These are phyloP conservation scores for Cynara cardunculus DNA, from an alignment of 129 eudicot species.

Conservation along the genomic window DNA sequence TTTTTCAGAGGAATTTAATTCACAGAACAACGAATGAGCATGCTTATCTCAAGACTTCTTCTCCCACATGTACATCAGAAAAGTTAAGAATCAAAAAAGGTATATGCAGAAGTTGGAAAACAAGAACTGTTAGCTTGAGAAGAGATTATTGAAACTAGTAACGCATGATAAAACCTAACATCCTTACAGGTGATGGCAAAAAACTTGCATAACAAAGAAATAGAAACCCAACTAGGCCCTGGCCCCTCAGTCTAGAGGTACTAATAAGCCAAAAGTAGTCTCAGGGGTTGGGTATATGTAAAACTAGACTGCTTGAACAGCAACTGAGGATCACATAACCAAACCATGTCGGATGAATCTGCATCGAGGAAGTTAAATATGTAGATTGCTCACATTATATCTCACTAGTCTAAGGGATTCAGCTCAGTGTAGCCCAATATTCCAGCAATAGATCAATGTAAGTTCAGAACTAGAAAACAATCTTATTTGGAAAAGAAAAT, in stretches of 20 bases:
- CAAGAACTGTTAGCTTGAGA: not conserved
- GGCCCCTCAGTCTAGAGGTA: not conserved
- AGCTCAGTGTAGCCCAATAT: not conserved
- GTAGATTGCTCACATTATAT: too few species aligned
- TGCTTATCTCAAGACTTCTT: not conserved
- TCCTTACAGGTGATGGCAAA: not conserved
- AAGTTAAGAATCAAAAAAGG: not conserved
- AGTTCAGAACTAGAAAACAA: not conserved
- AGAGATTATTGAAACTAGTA: not conserved
- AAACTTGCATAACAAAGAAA: not conserved
- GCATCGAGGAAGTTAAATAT: too few species aligned
- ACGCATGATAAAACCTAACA: not conserved
- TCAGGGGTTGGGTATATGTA: too few species aligned
- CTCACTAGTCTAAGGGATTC: too few species aligned
- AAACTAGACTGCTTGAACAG: not conserved
- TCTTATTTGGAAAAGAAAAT: slow-evolving; percentile 7
- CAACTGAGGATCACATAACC: not conserved
- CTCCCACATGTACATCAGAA: not conserved
- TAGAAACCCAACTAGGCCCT: not conserved
- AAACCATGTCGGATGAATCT: too few species aligned
- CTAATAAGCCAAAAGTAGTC: too few species aligned
- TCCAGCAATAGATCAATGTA: not conserved
- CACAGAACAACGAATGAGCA: not conserved
- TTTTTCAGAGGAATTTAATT: not conserved
- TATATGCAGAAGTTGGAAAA: not conserved